phyloP scores from a whole-genome alignment of 2,329 filamentous ascomycete genomes.

The Microsporum ferrugineum region DNA sequence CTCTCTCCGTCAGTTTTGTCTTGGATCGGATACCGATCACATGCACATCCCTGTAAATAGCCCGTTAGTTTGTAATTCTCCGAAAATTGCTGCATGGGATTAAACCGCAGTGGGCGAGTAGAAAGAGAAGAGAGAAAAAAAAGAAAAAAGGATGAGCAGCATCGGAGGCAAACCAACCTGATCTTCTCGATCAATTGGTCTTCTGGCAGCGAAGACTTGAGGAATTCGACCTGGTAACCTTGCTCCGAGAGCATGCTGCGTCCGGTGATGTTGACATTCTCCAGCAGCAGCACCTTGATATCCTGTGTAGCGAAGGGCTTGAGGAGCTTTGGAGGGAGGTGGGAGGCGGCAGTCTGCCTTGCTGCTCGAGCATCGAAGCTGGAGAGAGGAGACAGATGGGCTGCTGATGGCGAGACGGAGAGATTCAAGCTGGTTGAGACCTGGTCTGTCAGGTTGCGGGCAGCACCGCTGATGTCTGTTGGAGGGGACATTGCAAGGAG shows the following conservation, averaged over 20 bases:
- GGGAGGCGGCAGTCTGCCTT: constrained; percentile 1
- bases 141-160: neutral
- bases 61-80: neutral
- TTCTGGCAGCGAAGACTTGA: constrained; percentile 82
- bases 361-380: constrained; percentile 31
- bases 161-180: constrained; percentile 43
- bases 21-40: constrained; percentile 98
- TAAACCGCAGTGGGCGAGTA: neutral
- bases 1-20: constrained; percentile 79
- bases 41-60: constrained; percentile 62
- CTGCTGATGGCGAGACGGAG: constrained; percentile 62
- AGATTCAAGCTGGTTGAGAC: constrained; percentile 53
- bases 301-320: constrained; percentile 95
- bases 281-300: constrained; percentile 88
- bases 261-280: constrained; percentile 91
- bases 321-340: constrained; percentile 54
- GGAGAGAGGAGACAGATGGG: constrained; percentile 61
- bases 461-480: constrained; percentile 23
- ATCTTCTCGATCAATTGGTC: constrained; percentile 96
- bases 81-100: neutral
- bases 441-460: constrained; percentile 24
- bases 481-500: constrained; percentile 22
- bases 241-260: constrained; percentile 69
- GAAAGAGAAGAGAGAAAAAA: neutral
- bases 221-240: constrained; percentile 88